Conservation (phyloP, 169 alveolate genomes). For the Plasmodium inui region DNA sequence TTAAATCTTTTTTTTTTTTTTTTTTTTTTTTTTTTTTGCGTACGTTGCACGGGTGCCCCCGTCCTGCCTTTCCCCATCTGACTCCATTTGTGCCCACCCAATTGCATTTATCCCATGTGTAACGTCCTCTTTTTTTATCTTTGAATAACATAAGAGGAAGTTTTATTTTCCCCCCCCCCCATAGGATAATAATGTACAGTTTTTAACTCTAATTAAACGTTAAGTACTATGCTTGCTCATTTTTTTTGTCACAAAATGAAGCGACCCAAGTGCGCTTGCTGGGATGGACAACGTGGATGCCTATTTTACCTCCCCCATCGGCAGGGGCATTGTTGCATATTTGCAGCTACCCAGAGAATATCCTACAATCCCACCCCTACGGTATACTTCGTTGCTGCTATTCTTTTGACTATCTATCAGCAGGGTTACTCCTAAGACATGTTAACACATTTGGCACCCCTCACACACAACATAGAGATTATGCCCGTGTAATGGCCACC, state of each 20-base stretch:
- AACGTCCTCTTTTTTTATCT: neutral
- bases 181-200: neutral
- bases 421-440: neutral
- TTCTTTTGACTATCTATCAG: neutral
- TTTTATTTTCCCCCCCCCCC: neutral
- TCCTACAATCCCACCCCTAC: neutral
- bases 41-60: neutral
- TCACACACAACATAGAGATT: neutral
- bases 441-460: neutral
- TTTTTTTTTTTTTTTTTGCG: neutral
- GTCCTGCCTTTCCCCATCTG: neutral
- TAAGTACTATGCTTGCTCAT: neutral
- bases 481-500: neutral
- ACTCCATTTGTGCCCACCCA: neutral
- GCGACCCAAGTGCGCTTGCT: neutral
- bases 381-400: neutral
- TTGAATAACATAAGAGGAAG: neutral
- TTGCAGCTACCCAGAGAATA: neutral
- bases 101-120: neutral
- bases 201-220: neutral
- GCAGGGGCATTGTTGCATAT: neutral
- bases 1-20: too few relatives aligned
- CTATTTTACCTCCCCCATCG: neutral
- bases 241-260: neutral
- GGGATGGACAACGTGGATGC: neutral